Evolutionary conservation across 129 eudicot species (phyloP).

Genomic region (Heracleum sosnowskyi): DNA sequence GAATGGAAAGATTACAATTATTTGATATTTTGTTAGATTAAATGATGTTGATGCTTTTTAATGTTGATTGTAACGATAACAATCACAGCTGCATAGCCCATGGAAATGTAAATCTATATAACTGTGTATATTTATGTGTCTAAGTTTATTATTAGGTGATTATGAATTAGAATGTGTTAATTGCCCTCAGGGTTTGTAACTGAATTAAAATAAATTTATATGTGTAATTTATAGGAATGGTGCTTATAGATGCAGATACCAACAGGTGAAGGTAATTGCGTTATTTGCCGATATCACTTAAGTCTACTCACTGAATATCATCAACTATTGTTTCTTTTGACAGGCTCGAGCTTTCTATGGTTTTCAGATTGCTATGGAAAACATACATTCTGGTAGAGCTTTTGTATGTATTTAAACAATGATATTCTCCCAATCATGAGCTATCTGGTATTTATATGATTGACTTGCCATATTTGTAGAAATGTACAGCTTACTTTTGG

Average conservation of each 20-base stretch:
- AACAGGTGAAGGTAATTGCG: not conserved
- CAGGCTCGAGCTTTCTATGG: slow-evolving; percentile 95
- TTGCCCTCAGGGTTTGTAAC: too few species aligned
- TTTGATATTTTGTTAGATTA: not conserved
- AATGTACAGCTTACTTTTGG: slow-evolving; percentile 83
- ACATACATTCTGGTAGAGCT: slow-evolving; percentile 63
- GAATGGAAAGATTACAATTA: not conserved
- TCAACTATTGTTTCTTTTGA: slow-evolving; percentile 2
- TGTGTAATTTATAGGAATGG: too few species aligned
- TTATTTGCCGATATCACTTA: not conserved
- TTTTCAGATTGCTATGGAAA: slow-evolving; percentile 89
- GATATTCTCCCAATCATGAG: not conserved
- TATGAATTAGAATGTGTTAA: too few species aligned
- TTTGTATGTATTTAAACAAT: not conserved
- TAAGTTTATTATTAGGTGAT: not conserved
- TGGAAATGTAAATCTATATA: too few species aligned
- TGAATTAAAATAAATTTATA: too few species aligned
- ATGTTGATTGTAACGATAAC: not conserved
- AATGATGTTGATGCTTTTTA: not conserved
- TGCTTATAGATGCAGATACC: too few species aligned
- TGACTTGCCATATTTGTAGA: slow-evolving; percentile 25
- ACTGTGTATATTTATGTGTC: not conserved
- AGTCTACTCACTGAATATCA: not conserved
- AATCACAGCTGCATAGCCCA: not conserved
- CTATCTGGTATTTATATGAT: slow-evolving; percentile 9